Evolutionary conservation across 352 stramenopile species (phyloP), one percentile per base, ranked within the genome.

Genomic region (Aphanomyces astaci): DNA sequence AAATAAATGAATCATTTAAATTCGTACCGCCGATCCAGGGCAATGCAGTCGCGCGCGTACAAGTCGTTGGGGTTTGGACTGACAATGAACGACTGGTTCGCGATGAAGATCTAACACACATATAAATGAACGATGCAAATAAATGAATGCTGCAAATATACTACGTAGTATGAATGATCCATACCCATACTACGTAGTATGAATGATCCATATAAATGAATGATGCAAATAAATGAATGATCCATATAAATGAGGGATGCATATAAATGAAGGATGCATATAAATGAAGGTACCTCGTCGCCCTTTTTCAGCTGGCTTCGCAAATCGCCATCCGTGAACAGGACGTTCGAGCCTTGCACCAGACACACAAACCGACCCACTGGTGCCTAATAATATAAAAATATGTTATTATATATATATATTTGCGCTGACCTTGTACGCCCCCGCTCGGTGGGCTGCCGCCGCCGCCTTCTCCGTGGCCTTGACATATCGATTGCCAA

Each of bases 371-470:
- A 68, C 24, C 55, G 22, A 24, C 62, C 62, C 7, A 68, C 43
- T 19, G 62, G 62, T 15, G 45, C 62, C 62, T 68, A n/a, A 4
- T 2, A 51, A 22, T n/a, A n/a, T n/a, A n/a, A n/a, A n/a, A n/a
- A n/a, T n/a, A n/a, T n/a, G n/a, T n/a, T n/a, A n/a, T n/a, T n/a
- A n/a, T n/a, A n/a, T n/a, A n/a, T n/a, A n/a, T n/a, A n/a, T n/a
- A n/a, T n/a, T n/a, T n/a, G n/a, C n/a, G n/a, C n/a, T n/a, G n/a
- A 68, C 62, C 62, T 68, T 68, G 62, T 68, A 68, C 10, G 62
- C 43, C 4, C 62, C 43, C 2, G 62, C 62, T 4, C 62, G 62
- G 22, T 68, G 62, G 11, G 62, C 62, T 3, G 36, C 62, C 9
- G 62, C 62, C 9, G 51, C 62, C 7, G 62, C 62, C 51, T 40